Evolutionary conservation across 225 moss, liverwort and hornwort genomes (phyloP).

Genomic region (Sphagnum contortum): DNA sequence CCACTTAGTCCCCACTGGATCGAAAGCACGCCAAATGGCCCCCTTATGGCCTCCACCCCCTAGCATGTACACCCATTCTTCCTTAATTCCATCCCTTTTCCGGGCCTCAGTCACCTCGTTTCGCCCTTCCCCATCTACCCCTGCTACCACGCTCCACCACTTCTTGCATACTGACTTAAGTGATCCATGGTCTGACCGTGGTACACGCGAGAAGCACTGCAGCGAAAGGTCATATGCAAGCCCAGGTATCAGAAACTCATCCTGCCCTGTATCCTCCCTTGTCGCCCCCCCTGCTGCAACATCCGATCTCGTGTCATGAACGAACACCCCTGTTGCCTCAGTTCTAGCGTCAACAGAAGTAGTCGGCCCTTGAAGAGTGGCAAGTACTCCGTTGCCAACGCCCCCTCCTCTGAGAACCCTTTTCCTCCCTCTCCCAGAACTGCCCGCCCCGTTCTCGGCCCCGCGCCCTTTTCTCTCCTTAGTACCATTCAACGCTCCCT

Average conservation of each 20-base stretch:
- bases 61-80: constrained; percentile 79
- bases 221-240: constrained; percentile 51
- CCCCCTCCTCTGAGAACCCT: too few relatives aligned
- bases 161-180: constrained; percentile 59
- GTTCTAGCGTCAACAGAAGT: too few relatives aligned
- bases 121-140: constrained; percentile 14
- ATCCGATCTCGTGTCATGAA: neutral
- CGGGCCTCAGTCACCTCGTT: constrained; percentile 62
- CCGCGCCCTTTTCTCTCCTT: too few relatives aligned
- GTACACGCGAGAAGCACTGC: constrained; percentile 54
- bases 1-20: constrained; percentile 52
- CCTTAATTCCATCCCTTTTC: constrained; percentile 25
- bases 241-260: constrained; percentile 31
- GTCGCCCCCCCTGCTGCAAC: constrained; percentile 7
- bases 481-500: too few relatives aligned
- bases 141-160: constrained; percentile 47
- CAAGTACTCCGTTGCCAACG: too few relatives aligned
- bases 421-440: too few relatives aligned
- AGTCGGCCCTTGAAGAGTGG: too few relatives aligned
- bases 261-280: constrained; percentile 12
- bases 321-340: constrained; percentile 1
- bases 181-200: constrained; percentile 40
- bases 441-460: too few relatives aligned
- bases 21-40: constrained; percentile 60
- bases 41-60: constrained; percentile 17